Percentiles rank a stretch among this genome's conserved stretches.
Evolutionary conservation across 768 basidiomycete genomes (phyloP).

Genomic region (Cyclocybe aegerita): DNA sequence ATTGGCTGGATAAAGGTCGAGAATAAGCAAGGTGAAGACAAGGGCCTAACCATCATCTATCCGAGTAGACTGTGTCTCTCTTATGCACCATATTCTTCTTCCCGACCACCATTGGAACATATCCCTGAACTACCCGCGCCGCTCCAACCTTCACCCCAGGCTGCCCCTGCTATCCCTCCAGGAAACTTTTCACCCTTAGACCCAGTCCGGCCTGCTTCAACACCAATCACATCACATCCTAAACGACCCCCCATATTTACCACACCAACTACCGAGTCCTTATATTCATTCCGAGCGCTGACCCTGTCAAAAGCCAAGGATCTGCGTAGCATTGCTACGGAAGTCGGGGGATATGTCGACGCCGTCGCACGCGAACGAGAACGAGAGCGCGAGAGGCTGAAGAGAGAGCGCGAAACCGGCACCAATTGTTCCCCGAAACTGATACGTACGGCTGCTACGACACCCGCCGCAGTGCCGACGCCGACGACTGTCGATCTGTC

Average conservation of each 20-base stretch:
- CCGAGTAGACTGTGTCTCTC: slow-evolving; percentile 59
- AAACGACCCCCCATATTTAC: slow-evolving; percentile 28
- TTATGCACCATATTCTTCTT: slow-evolving; percentile 35
- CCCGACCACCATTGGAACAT: slow-evolving; percentile 42
- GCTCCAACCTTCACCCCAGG: slow-evolving; percentile 51
- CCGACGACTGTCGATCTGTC: slow-evolving; percentile 9
- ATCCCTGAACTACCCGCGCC: slow-evolving; percentile 67
- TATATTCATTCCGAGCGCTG: slow-evolving; percentile 48
- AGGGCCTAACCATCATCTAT: slow-evolving; percentile 74
- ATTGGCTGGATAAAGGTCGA: slow-evolving; percentile 76
- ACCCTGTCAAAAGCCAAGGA: slow-evolving; percentile 51
- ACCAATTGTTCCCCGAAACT: slow-evolving; percentile 32
- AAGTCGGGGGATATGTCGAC: slow-evolving; percentile 73
- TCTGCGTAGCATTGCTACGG: slow-evolving; percentile 52
- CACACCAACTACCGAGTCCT: slow-evolving; percentile 25
- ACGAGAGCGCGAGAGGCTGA: slow-evolving; percentile 71
- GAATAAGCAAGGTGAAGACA: slow-evolving; percentile 79
- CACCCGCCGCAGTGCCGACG: slow-evolving; percentile 20
- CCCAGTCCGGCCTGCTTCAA: background rate
- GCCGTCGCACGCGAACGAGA: slow-evolving; percentile 76
- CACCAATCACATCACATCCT: slow-evolving; percentile 5
- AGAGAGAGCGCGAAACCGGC: slow-evolving; percentile 59
- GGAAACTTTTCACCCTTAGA: slow-evolving; percentile 4
- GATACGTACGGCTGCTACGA: slow-evolving; percentile 25
- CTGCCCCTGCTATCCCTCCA: slow-evolving; percentile 33